Percentiles rank a stretch among this genome's conserved stretches.
phyloP scores from a whole-genome alignment of 805 yeast species.

The Suhomyces sp. region DNA sequence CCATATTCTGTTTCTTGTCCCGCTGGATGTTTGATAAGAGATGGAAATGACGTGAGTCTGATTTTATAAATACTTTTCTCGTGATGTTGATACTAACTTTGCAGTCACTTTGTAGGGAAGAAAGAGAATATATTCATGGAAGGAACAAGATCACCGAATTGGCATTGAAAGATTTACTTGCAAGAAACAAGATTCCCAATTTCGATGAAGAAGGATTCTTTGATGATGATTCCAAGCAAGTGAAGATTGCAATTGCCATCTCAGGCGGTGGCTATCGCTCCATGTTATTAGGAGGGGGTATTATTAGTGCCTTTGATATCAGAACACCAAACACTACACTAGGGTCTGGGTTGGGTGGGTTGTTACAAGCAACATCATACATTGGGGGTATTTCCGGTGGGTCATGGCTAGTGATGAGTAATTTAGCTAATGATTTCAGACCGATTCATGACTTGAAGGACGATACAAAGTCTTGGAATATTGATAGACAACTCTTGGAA shows the following conservation, averaged over 20 bases:
- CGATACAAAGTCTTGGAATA: slow-evolving; percentile 37
- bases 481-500: slow-evolving; percentile 48
- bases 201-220: slow-evolving; percentile 27
- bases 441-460: slow-evolving; percentile 25
- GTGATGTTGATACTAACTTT: slow-evolving; percentile 15
- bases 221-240: slow-evolving; percentile 10
- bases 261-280: slow-evolving; percentile 61
- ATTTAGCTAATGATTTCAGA: slow-evolving; percentile 29
- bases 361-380: slow-evolving; percentile 55
- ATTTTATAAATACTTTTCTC: too few relatives aligned
- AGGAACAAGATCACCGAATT: slow-evolving; percentile 29
- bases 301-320: slow-evolving; percentile 49
- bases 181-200: slow-evolving; percentile 30
- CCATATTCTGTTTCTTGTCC: slow-evolving; percentile 29
- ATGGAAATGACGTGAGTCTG: too few relatives aligned
- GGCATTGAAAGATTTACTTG: slow-evolving; percentile 28
- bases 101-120: slow-evolving; percentile 18
- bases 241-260: slow-evolving; percentile 39
- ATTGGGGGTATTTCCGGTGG: slow-evolving; percentile 73
- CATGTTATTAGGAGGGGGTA: slow-evolving; percentile 60
- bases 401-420: slow-evolving; percentile 61
- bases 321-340: slow-evolving; percentile 31
- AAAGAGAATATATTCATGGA: slow-evolving; percentile 24
- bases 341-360: slow-evolving; percentile 43
- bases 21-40: too few relatives aligned